Evolutionary conservation across 441 rosid genomes (phyloP).

Genomic region (Pelargonium citronellum): DNA sequence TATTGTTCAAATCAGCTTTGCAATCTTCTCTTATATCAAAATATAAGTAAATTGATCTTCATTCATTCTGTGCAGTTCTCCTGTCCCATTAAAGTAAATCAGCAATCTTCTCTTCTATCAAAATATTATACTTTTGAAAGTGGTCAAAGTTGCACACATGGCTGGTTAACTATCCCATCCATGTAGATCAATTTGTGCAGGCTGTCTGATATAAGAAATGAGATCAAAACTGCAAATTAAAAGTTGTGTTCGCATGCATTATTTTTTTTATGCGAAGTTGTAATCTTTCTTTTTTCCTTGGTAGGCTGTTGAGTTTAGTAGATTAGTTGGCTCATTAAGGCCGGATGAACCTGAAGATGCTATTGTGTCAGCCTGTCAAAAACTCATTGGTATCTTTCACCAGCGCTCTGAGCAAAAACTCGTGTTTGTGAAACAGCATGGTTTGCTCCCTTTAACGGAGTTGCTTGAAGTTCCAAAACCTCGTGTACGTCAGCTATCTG

Average conservation of each 20-base stretch:
- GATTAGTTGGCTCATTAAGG: slow-evolving; percentile 70
- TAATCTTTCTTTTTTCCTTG: slow-evolving; percentile 20
- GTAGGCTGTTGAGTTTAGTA: slow-evolving; percentile 83
- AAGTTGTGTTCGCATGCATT: background rate
- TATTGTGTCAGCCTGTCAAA: slow-evolving; percentile 72
- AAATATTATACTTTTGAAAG: background rate
- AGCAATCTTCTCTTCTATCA: slow-evolving; percentile 1
- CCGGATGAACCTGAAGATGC: slow-evolving; percentile 80
- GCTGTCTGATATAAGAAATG: background rate
- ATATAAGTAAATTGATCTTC: background rate
- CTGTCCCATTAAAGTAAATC: background rate
- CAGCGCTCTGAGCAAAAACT: slow-evolving; percentile 87
- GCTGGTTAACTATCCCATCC: background rate
- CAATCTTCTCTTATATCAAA: background rate
- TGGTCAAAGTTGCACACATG: background rate
- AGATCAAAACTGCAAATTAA: background rate
- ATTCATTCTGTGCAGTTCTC: background rate
- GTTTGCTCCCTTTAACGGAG: slow-evolving; percentile 81
- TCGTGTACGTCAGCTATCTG: slow-evolving; percentile 45
- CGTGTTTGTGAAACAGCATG: slow-evolving; percentile 80
- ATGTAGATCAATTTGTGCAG: background rate
- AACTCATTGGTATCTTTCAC: slow-evolving; percentile 63
- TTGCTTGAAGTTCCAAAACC: slow-evolving; percentile 80
- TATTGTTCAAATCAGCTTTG: background rate
- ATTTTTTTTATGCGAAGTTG: slow-evolving; percentile 13